A percentile compares a stretch with the other conserved stretches of the same genome.
phyloP scores from a whole-genome alignment of 1,284 basidiomycete species.

The Trichosporon sp. region DNA sequence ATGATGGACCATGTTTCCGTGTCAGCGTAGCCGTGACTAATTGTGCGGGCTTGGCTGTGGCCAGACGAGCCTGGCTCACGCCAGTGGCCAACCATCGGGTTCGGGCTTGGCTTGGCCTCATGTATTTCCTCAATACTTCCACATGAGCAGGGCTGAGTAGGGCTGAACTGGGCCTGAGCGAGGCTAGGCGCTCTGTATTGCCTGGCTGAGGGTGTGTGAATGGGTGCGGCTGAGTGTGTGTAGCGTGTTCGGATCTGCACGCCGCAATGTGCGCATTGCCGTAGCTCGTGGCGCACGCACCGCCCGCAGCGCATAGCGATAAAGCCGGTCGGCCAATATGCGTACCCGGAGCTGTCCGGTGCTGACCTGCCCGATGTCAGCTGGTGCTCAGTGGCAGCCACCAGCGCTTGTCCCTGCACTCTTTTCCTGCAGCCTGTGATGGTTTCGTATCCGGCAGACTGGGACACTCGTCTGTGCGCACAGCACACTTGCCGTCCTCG shows the following conservation, averaged over 20 bases:
- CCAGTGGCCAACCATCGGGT: background rate
- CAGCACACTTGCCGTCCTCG: background rate
- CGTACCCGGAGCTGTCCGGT: background rate
- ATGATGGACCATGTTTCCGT: background rate
- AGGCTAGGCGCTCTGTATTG: background rate
- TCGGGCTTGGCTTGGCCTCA: background rate
- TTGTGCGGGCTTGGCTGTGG: too few species aligned
- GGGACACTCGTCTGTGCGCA: background rate
- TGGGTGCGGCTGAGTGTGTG: background rate
- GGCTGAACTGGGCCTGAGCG: background rate
- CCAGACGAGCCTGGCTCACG: background rate
- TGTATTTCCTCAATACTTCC: background rate
- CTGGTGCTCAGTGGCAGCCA: background rate
- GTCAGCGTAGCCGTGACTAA: too few species aligned
- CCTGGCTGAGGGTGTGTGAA: background rate
- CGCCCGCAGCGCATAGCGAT: background rate
- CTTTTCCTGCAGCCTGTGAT: background rate
- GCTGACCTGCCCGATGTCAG: too few species aligned
- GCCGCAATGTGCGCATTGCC: too few species aligned
- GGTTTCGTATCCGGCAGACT: background rate
- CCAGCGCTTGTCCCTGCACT: too few species aligned
- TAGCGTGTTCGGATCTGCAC: background rate
- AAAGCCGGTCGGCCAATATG: background rate
- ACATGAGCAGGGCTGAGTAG: background rate
- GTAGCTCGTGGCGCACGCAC: background rate